Base-by-base conservation (phyloP, 148 eudicot genomes). In the Vaccinium darrowii region DNA sequence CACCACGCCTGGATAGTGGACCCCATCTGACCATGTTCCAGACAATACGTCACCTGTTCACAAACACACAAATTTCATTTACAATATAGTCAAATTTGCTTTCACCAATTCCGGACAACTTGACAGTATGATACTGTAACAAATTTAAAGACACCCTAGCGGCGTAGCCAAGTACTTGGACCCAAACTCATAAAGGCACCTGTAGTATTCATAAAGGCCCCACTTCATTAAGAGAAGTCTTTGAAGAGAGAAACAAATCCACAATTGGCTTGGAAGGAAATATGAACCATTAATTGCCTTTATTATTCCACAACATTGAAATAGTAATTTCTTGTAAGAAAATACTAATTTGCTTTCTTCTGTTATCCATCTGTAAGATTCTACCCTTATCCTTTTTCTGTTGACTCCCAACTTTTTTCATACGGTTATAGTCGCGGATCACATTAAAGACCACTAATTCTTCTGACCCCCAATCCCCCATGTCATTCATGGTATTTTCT, bases 31-130 rank as follows among this genome's bases (percentile, higher is more conserved):
- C 91, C 90, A 89, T 21, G 95, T 91, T 75, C 94, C 98, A 5
- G 95, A 92, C 86, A 95, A 85, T 87, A 95, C 98, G 87, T 95
- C 98, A 74, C 98, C 98, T 95, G 90, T 57, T 60, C 77, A 54
- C 65, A 67, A 76, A 76, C 71, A 49, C 25, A 74, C 27, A 67
- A 76, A 58, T 18, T 36, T 47, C 18, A 27, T 56, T 57, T 58
- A 62, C 25, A 16, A 86, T 53, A 54, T 54, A 53, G 2, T 23
- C n/a, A 76, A 13, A 12, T 50, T 49, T 76, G 14, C 80, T 23
- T 51, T 51, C 60, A 49, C 33, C 62, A 13, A 23, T 23, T 50
- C 23, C 67, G 15, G 5, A 79, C 10, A 7, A 33, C 49, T 27
- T 30, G 50, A 56, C 27, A 76, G 54, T 16, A 23, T 51, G 9